These are phyloP conservation scores for Trametes cingulata DNA, from an alignment of 768 basidiomycete species.

Conservation along the genomic window DNA sequence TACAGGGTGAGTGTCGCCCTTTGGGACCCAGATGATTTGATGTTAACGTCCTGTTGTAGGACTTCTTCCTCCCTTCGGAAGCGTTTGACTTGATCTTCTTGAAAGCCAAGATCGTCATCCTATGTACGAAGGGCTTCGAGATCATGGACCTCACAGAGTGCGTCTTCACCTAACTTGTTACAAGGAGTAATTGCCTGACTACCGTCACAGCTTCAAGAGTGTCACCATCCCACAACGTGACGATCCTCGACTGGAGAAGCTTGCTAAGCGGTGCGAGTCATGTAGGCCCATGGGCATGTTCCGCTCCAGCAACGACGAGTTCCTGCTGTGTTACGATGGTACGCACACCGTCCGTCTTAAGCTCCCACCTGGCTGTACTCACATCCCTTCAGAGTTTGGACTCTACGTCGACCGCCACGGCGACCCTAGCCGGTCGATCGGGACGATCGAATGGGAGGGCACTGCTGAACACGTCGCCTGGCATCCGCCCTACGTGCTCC, in stretches of 20 bases:
- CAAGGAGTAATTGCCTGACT: not conserved
- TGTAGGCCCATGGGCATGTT: slow-evolving; percentile 89
- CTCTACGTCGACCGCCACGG: slow-evolving; percentile 92
- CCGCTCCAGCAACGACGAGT: slow-evolving; percentile 83
- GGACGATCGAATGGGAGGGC: slow-evolving; percentile 93
- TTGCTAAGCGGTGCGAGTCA: slow-evolving; percentile 80
- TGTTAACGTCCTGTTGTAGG: slow-evolving; percentile 37
- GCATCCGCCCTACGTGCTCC: slow-evolving; percentile 84
- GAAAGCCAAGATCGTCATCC: slow-evolving; percentile 89
- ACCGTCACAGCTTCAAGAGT: slow-evolving; percentile 68
- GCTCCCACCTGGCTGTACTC: not conserved
- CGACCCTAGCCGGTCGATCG: slow-evolving; percentile 69
- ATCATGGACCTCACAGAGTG: slow-evolving; percentile 96
- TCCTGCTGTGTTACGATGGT: slow-evolving; percentile 90
- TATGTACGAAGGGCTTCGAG: slow-evolving; percentile 94
- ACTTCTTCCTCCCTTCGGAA: slow-evolving; percentile 92
- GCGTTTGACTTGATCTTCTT: slow-evolving; percentile 90
- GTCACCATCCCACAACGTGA: slow-evolving; percentile 88
- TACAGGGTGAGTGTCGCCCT: slow-evolving; percentile 57
- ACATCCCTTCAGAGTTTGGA: slow-evolving; percentile 68
- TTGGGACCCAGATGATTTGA: not conserved
- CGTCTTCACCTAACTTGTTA: slow-evolving; percentile 29
- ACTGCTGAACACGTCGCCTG: slow-evolving; percentile 86
- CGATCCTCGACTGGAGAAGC: slow-evolving; percentile 58
- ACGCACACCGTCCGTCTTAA: slow-evolving; percentile 20